Conservation (phyloP, 2,329 filamentous ascomycete genomes). For the Parascedosporium putredinis region DNA sequence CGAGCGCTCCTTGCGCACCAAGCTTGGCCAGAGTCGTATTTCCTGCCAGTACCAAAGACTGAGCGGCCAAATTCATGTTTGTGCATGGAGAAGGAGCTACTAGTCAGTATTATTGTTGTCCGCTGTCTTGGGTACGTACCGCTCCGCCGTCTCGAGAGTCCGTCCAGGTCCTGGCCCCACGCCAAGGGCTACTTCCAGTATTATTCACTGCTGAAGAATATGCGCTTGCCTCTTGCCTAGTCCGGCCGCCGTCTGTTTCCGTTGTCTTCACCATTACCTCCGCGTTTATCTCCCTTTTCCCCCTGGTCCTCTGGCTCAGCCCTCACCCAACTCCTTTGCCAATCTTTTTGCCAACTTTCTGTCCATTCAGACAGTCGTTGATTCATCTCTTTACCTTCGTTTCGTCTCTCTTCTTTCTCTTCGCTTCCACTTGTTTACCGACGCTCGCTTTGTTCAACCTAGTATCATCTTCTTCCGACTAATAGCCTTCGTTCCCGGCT, state of each 20-base stretch:
- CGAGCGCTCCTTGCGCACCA: no score
- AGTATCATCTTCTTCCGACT: background rate
- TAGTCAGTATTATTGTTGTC: background rate
- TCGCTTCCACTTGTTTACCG: background rate
- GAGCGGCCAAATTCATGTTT: no score
- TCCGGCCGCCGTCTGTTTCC: background rate
- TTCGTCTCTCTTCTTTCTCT: background rate
- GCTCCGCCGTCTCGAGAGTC: background rate
- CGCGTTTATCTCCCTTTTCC: background rate
- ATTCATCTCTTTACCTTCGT: background rate
- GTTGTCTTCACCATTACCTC: background rate
- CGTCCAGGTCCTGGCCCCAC: no score
- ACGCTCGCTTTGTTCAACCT: conserved; percentile 8
- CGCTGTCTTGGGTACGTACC: background rate
- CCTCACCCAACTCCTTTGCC: background rate
- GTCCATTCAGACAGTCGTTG: background rate
- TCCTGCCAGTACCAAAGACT: no score
- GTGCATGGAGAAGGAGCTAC: no score
- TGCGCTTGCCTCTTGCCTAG: background rate
- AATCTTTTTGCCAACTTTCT: conserved; percentile 1
- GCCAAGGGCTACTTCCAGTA: no score
- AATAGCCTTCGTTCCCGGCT: background rate
- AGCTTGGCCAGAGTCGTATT: no score
- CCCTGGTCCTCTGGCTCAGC: background rate
- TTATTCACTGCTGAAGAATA: no score